These are phyloP conservation scores for Trichoderma breve DNA, from an alignment of 2,329 filamentous ascomycete species.

Conservation along the genomic window DNA sequence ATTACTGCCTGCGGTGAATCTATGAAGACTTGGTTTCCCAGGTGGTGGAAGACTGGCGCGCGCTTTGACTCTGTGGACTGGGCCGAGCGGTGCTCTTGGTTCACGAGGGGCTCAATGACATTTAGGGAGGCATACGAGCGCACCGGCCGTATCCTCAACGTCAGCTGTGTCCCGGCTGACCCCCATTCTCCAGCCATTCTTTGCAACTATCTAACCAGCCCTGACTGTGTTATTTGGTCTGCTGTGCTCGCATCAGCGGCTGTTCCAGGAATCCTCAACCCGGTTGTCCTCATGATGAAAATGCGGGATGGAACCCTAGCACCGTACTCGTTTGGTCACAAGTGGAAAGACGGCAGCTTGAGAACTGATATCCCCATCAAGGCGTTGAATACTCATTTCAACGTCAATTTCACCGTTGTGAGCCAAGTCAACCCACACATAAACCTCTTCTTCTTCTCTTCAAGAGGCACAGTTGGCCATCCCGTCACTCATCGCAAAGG, in stretches of 20 bases:
- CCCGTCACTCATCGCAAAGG: conserved; percentile 93
- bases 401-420: conserved; percentile 95
- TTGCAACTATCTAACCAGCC: conserved; percentile 91
- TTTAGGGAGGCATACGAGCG: conserved; percentile 93
- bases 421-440: conserved; percentile 92
- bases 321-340: conserved; percentile 95
- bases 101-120: conserved; percentile 84
- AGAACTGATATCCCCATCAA: conserved; percentile 95
- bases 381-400: conserved; percentile 92
- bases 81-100: conserved; percentile 85
- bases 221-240: conserved; percentile 98
- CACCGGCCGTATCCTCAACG: conserved; percentile 91
- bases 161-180: conserved; percentile 92
- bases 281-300: conserved; percentile 91
- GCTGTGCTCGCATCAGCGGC: conserved; percentile 92
- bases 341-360: conserved; percentile 97
- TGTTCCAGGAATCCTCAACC: conserved; percentile 93
- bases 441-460: conserved; percentile 98
- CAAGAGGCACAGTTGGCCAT: conserved; percentile 83
- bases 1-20: conserved; percentile 85
- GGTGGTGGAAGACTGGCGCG: conserved; percentile 92
- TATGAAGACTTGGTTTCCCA: conserved; percentile 69
- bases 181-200: conserved; percentile 90
- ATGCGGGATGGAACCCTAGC: conserved; percentile 70
- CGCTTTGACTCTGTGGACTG: conserved; percentile 92